These are phyloP conservation scores for Tricholoma matsutake DNA, from an alignment of 768 basidiomycete species.

Conservation along the genomic window DNA sequence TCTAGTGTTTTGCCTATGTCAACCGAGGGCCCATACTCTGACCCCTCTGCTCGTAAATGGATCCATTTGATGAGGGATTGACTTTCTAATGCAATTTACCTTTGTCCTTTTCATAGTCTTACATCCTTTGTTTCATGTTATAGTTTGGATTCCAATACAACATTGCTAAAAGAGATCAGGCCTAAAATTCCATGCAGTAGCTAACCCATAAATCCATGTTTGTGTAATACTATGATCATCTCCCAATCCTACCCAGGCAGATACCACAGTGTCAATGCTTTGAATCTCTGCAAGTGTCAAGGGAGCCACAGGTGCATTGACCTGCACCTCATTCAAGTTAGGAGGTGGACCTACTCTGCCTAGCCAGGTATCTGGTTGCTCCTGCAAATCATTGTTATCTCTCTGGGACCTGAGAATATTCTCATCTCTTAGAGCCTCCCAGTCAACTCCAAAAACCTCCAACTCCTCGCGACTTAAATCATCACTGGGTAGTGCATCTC, in stretches of 20 bases:
- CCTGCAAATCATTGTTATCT: neutral
- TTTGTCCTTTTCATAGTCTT: neutral
- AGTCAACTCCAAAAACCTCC: constrained; percentile 27
- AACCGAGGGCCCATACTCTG: neutral
- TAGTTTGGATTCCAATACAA: neutral
- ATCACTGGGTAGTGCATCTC: neutral
- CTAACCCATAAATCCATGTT: neutral
- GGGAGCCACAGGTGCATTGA: neutral
- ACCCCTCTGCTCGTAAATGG: neutral
- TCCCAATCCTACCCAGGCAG: neutral
- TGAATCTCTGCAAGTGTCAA: neutral
- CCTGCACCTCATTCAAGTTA: neutral
- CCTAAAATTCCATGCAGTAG: neutral
- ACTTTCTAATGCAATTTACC: neutral
- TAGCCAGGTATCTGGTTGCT: neutral
- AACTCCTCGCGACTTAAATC: constrained; percentile 12
- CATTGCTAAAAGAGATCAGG: neutral
- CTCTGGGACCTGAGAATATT: neutral
- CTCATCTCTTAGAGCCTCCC: constrained; percentile 22
- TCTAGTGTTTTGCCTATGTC: neutral
- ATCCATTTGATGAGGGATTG: neutral
- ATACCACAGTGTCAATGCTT: neutral
- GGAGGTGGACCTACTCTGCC: neutral
- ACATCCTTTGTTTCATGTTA: neutral
- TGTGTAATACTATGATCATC: neutral